These are phyloP conservation scores for Cercospora beticola DNA, from an alignment of 2,329 filamentous ascomycete species.

Conservation along the genomic window DNA sequence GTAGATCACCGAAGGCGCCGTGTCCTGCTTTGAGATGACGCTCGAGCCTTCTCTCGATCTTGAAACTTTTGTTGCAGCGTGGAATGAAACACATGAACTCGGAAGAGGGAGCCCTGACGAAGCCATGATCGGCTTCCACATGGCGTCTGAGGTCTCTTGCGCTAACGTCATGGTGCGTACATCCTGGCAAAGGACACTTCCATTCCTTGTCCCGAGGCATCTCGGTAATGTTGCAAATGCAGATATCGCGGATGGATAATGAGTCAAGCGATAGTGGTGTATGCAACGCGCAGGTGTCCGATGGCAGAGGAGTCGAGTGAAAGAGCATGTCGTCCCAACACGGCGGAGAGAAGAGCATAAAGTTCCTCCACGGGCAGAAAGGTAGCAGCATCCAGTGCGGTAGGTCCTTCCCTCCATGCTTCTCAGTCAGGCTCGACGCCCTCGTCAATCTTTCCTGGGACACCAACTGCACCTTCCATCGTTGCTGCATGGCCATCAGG, in stretches of 20 bases:
- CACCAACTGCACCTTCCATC: constrained; percentile 41
- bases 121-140: neutral
- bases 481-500: constrained; percentile 30
- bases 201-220: neutral
- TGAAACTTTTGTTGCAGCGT: neutral
- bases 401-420: neutral
- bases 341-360: neutral
- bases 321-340: neutral
- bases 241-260: neutral
- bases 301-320: neutral
- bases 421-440: constrained; percentile 34
- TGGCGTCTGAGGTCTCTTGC: neutral
- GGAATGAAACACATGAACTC: neutral
- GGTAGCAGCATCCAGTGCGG: neutral
- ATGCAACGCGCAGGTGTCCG: neutral
- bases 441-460: constrained; percentile 51
- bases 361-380: neutral
- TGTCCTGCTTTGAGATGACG: constrained; percentile 2
- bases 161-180: neutral
- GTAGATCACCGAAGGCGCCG: neutral
- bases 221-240: neutral
- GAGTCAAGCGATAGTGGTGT: neutral
- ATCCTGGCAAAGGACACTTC: neutral
- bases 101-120: neutral
- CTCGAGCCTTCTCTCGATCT: neutral